Evolutionary conservation across 148 eudicot genomes (phyloP), one percentile per base, ranked within the genome.

Genomic region (Camellia granthamiana): DNA sequence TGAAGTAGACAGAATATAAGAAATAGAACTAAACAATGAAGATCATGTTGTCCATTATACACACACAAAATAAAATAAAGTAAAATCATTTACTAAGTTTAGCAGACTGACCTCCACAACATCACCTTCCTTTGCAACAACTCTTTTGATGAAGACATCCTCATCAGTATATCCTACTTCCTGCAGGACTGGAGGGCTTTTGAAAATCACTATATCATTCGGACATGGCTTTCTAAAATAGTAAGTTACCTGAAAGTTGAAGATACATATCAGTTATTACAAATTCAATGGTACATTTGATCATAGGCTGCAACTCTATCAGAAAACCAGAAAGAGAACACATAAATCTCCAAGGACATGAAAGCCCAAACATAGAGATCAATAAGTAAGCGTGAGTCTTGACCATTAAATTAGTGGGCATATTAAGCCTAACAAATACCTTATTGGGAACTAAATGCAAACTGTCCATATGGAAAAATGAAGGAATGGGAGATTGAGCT

Each of bases 191-290:
- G 97, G 99, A 9, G 99, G 99, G 82, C 94, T 92, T 86, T 91
- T 93, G 70, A 95, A 95, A 43, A 93, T 95, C 76, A 95, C 97
- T 71, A 95, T 86, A 74, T 95, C 99, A 89, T 93, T 95, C 46
- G 97, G 90, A 83, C 99, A 95, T 47, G 99, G 97, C 86, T 90
- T 91, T 75, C 97, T 90, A 66, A 95, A 95, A 86, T 93, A 93
- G 88, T 87, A 95, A 44, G 89, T 84, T 59, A 95, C 97, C 98
- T 95, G 94, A 61, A 86, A 86, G 16, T 49, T 2, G 9, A 76
- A 69, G 54, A 66, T 55, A 60, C 68, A 76, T 7, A 52, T 42
- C 54, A 58, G 66, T 69, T 3, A 21, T 13, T 23, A 49, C 16
- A 77, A 75, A 44, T 81, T 80, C 84, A 75, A 86, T 16, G 83